These are phyloP conservation scores for Astrothelium subdiscretum DNA, from an alignment of 495 filamentous ascomycete genomes.

Conservation along the genomic window DNA sequence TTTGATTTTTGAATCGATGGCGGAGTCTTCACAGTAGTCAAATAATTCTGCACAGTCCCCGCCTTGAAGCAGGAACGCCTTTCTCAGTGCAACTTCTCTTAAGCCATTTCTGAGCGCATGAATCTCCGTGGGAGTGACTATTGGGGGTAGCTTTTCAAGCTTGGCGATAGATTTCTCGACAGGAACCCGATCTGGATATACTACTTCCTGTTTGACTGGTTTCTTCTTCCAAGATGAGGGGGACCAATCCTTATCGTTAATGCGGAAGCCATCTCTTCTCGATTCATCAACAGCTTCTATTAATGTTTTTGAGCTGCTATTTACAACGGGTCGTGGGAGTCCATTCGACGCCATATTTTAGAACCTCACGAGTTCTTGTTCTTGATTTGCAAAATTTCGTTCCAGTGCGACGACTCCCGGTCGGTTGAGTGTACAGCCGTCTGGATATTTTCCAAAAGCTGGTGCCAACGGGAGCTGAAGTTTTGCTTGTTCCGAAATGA, in stretches of 20 bases:
- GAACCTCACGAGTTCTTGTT: background rate
- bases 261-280: background rate
- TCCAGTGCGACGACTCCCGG: too few relatives aligned
- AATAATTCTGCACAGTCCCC: constrained; percentile 97
- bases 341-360: background rate
- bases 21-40: constrained; percentile 77
- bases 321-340: background rate
- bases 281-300: too few relatives aligned
- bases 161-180: constrained; percentile 56
- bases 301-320: background rate
- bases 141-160: constrained; percentile 66
- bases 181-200: constrained; percentile 57
- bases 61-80: constrained; percentile 90
- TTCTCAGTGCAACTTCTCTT: constrained; percentile 77
- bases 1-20: constrained; percentile 94
- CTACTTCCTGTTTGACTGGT: constrained; percentile 82
- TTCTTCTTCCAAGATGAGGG: constrained; percentile 70
- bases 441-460: too few relatives aligned
- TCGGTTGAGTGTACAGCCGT: too few relatives aligned
- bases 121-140: constrained; percentile 84
- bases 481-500: too few relatives aligned
- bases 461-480: too few relatives aligned
- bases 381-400: too few relatives aligned
- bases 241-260: constrained; percentile 3
- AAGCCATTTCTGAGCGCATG: constrained; percentile 61